Percentiles rank a stretch among this genome's conserved stretches.
Evolutionary conservation across 2,329 filamentous ascomycete species (phyloP).

Genomic region (Cladosporium halotolerans): DNA sequence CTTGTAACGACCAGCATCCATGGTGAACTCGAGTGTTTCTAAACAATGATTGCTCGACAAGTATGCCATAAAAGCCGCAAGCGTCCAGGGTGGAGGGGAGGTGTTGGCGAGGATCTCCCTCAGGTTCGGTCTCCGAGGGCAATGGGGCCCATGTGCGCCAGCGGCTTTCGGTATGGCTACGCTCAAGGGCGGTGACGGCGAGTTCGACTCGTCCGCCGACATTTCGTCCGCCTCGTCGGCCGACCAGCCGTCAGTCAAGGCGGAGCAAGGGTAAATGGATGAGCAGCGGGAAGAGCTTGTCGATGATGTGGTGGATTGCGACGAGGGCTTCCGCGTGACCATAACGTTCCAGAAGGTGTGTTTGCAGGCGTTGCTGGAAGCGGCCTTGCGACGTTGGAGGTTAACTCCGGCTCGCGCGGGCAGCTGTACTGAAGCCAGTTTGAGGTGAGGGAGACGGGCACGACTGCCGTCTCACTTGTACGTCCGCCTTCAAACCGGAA

Average conservation of each 20-base stretch:
- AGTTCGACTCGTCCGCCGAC: slow-evolving; percentile 37
- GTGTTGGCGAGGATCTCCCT: slow-evolving; percentile 82
- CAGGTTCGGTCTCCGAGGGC: slow-evolving; percentile 62
- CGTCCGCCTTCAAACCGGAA: slow-evolving; percentile 11
- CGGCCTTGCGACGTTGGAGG: slow-evolving; percentile 15
- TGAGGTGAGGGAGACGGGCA: slow-evolving; percentile 17
- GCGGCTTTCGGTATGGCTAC: slow-evolving; percentile 42
- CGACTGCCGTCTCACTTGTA: slow-evolving; percentile 12
- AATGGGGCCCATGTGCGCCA: slow-evolving; percentile 43
- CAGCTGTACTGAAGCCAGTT: slow-evolving; percentile 29
- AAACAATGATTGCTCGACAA: slow-evolving; percentile 95
- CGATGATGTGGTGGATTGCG: slow-evolving; percentile 26
- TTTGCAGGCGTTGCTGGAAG: slow-evolving; percentile 17
- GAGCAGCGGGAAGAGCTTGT: slow-evolving; percentile 22
- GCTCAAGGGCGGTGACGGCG: slow-evolving; percentile 42
- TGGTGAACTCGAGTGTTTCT: slow-evolving; percentile 92
- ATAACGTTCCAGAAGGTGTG: slow-evolving; percentile 23
- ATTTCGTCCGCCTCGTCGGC: slow-evolving; percentile 46
- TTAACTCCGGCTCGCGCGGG: slow-evolving; percentile 24
- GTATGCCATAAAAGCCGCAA: slow-evolving; percentile 92
- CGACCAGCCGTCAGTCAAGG: slow-evolving; percentile 30
- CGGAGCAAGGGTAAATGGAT: slow-evolving; percentile 21
- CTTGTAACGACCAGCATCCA: slow-evolving; percentile 83
- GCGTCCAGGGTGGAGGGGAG: slow-evolving; percentile 80
- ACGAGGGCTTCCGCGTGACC: slow-evolving; percentile 25